Conservation (phyloP, 2,329 filamentous ascomycete genomes). For the Rosellinia necatrix region DNA sequence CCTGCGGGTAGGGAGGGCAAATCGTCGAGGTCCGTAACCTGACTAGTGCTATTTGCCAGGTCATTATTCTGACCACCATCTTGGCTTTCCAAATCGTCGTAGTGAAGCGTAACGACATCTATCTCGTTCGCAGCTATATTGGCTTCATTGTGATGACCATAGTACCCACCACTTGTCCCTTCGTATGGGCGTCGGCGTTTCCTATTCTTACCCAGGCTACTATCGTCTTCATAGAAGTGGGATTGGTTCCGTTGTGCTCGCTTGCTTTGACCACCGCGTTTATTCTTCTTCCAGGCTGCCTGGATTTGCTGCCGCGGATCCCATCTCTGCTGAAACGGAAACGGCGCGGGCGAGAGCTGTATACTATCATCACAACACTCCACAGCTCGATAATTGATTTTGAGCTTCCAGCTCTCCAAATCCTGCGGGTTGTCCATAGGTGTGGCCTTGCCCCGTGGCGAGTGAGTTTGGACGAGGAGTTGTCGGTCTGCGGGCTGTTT, state of each 20-base stretch:
- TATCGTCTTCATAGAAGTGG: slow-evolving; percentile 48
- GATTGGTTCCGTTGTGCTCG: slow-evolving; percentile 48
- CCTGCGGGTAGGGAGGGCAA: slow-evolving; percentile 66
- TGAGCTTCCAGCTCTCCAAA: slow-evolving; percentile 71
- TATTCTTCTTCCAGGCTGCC: slow-evolving; percentile 47
- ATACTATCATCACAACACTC: slow-evolving; percentile 79
- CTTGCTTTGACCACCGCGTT: slow-evolving; percentile 55
- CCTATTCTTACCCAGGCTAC: slow-evolving; percentile 51
- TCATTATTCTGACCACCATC: slow-evolving; percentile 36
- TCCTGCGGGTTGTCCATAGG: slow-evolving; percentile 47
- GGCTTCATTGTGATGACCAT: slow-evolving; percentile 45
- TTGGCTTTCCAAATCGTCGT: slow-evolving; percentile 44
- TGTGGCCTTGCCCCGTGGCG: slow-evolving; percentile 31
- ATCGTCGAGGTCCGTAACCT: slow-evolving; percentile 60
- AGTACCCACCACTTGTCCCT: slow-evolving; percentile 29
- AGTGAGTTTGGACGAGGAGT: slow-evolving; percentile 31
- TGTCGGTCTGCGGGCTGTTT: slow-evolving; percentile 47
- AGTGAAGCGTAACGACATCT: slow-evolving; percentile 48
- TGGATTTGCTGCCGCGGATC: slow-evolving; percentile 69
- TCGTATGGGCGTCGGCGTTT: slow-evolving; percentile 51
- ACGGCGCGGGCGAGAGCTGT: slow-evolving; percentile 76
- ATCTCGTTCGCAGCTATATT: slow-evolving; percentile 33
- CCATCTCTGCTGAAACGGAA: slow-evolving; percentile 90
- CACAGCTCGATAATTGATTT: slow-evolving; percentile 76
- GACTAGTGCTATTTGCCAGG: slow-evolving; percentile 43